Conservation (phyloP, 805 yeast genomes). For the Nakazawaea ambrosiae region DNA sequence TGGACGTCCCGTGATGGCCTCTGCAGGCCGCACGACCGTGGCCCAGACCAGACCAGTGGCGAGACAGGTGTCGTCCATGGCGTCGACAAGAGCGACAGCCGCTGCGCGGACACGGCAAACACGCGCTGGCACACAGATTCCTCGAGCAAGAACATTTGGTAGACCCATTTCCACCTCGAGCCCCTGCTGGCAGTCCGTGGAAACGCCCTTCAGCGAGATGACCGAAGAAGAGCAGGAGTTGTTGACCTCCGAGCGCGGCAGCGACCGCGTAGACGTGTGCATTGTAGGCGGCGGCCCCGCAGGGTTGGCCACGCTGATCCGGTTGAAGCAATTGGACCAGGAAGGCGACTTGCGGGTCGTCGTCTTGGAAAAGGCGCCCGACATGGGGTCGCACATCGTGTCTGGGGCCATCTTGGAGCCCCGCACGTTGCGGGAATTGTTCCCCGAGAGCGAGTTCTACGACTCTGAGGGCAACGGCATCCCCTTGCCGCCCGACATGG, state of each 20-base stretch:
- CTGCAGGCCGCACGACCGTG: too few species aligned
- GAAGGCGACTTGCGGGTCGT: constrained; percentile 77
- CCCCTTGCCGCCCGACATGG: constrained; percentile 72
- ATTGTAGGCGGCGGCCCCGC: constrained; percentile 99
- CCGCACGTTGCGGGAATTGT: constrained; percentile 74
- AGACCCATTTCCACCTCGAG: too few species aligned
- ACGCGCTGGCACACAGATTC: too few species aligned
- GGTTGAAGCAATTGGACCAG: constrained; percentile 75
- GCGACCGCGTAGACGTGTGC: constrained; percentile 86
- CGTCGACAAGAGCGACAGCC: too few species aligned
- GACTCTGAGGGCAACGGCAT: constrained; percentile 48
- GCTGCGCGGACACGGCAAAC: too few species aligned
- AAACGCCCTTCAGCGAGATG: constrained; percentile 21
- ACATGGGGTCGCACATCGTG: constrained; percentile 86
- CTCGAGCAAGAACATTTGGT: too few species aligned
- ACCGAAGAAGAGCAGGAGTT: constrained; percentile 37
- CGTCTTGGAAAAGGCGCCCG: constrained; percentile 87
- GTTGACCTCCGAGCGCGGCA: constrained; percentile 62
- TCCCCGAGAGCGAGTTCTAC: constrained; percentile 56
- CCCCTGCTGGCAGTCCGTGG: constrained; percentile 10
- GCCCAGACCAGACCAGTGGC: too few species aligned
- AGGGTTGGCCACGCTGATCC: constrained; percentile 90
- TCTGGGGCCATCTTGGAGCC: constrained; percentile 97
- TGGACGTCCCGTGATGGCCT: too few species aligned
- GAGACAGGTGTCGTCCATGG: too few species aligned